Percentiles rank a stretch among this genome's conserved stretches.
Evolutionary conservation across 2,329 filamentous ascomycete genomes (phyloP).

Genomic region (Pseudogymnoascus sp.): DNA sequence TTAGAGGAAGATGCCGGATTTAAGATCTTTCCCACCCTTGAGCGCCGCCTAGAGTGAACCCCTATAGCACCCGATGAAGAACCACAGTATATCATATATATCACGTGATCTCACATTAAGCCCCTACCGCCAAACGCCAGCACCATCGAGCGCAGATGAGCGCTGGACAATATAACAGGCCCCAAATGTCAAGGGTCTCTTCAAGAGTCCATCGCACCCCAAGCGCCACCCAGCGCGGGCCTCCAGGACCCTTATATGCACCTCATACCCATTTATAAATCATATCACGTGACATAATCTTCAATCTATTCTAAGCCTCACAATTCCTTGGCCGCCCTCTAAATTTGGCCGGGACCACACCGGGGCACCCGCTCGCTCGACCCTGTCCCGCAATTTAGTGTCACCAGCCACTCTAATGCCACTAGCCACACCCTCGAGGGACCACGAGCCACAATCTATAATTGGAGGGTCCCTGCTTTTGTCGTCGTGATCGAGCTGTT

Average conservation of each 20-base stretch:
- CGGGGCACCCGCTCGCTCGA: background rate
- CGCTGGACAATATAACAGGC: no score
- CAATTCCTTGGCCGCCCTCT: background rate
- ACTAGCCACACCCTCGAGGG: background rate
- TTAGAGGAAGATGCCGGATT: no score
- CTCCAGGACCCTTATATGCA: background rate
- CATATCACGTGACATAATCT: background rate
- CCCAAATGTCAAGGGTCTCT: no score
- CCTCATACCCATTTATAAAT: background rate
- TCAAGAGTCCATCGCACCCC: no score
- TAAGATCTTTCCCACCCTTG: no score
- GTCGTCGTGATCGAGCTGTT: constrained; percentile 1
- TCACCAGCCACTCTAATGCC: background rate
- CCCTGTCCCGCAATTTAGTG: constrained; percentile 4
- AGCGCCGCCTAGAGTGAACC: no score
- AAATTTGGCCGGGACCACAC: background rate
- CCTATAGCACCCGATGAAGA: no score
- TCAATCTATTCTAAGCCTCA: background rate
- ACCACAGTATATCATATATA: no score
- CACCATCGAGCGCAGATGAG: no score
- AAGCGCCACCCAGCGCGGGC: background rate
- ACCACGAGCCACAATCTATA: constrained; percentile 5
- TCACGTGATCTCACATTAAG: no score
- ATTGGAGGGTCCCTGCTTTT: background rate
- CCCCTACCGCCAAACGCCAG: no score